Evolutionary conservation across 306 rosid genomes (phyloP), one percentile per base, ranked within the genome.

Genomic region (Rosa multiflora): DNA sequence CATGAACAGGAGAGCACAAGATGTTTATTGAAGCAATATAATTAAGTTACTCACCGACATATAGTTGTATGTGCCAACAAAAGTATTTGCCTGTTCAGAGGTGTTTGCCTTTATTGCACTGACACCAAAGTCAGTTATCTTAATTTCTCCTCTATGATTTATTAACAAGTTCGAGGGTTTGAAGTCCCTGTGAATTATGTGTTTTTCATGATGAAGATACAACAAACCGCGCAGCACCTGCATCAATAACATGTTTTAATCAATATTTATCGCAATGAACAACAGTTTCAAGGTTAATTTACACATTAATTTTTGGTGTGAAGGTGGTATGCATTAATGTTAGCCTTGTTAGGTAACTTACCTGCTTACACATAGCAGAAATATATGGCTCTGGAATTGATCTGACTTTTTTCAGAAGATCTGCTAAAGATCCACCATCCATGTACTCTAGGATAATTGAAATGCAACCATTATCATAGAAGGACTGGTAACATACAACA

Each of bases 371-470:
- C 55, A 96, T 90, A 88, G 91, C 90, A 74, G 98, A 94, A 72
- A 96, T 97, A 90, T 80, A 71, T 32, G 84, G 80, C 83, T 96
- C 99, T 1, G 98, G 90, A 83, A 96, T 87, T 75, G 92, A 82
- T 90, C 79, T 90, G 61, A 96, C 97, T 83, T 93, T 96, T 81
- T 84, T 90, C 82, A 96, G 81, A 68, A 96, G 86, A 87, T 96
- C 98, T 77, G 91, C 91, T 40, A 96, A 84, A 81, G 99, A 96
- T 13, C 99, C 99, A 72, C 99, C 99, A 85, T 96, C 99, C 99
- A 96, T 96, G 90, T 96, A 96, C 91, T 96, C 99, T 81, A 96
- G 87, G 86, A 96, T 91, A 83, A 96, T 93, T 74, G 97, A 96
- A 88, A 96, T 87, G 61, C 85, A 81, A 56, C 98, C 97, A 73